Conservation (phyloP, 352 stramenopile species). For the Lagenidium sp. region DNA sequence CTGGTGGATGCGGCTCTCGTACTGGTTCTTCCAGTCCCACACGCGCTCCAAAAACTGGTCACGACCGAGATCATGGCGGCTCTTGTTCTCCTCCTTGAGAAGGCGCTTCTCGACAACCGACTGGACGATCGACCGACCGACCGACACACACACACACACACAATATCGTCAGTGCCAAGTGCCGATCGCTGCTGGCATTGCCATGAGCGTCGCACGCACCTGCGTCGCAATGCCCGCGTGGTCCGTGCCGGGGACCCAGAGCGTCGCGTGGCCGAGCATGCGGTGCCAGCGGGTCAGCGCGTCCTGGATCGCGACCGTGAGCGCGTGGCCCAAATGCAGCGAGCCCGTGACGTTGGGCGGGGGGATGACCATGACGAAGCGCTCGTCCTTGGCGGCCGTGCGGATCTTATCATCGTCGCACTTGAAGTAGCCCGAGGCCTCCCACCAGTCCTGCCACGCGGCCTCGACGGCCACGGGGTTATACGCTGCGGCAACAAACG, state of each 20-base stretch:
- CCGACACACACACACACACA: too few species aligned
- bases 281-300: conserved; percentile 96
- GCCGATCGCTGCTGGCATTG: neutral
- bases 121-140: too few species aligned
- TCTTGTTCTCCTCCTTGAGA: conserved; percentile 75
- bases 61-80: conserved; percentile 83
- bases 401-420: conserved; percentile 85
- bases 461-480: conserved; percentile 95
- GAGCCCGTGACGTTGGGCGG: conserved; percentile 82
- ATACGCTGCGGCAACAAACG: conserved; percentile 91
- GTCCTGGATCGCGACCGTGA: conserved; percentile 98
- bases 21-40: conserved; percentile 96
- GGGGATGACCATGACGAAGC: conserved; percentile 97
- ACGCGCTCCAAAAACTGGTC: conserved; percentile 93
- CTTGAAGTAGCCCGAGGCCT: conserved; percentile 93
- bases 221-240: conserved; percentile 99
- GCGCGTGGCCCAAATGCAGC: conserved; percentile 98
- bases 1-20: conserved; percentile 79
- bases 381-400: conserved; percentile 67
- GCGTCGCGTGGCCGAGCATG: conserved; percentile 96
- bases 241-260: conserved; percentile 97
- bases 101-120: conserved; percentile 86
- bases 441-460: conserved; percentile 99
- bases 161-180: too few species aligned
- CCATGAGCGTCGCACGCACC: too few species aligned